Base-by-base conservation (phyloP, 768 basidiomycete genomes). In the Mycena rebaudengoi region DNA sequence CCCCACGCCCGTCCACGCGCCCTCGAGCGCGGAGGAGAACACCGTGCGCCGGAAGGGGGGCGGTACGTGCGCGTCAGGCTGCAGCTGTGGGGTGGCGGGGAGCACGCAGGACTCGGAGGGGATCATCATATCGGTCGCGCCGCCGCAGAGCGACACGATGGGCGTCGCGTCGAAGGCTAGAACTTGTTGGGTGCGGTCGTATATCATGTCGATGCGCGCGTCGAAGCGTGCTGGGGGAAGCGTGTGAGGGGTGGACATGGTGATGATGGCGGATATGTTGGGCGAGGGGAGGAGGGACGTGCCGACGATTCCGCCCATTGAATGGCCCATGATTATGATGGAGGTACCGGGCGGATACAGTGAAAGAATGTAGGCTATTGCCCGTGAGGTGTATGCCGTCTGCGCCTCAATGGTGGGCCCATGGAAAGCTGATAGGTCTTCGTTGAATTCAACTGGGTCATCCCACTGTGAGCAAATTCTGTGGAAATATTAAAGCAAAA, bases 241-340 rank as follows among this genome's bases (percentile, higher is more conserved):
- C 2, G 83, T 84, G 70, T 98, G 94, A 0, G 98, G 98, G 0
- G 97, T 94, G 0, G 95, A 95, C 92, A 99, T 93, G n/a, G 98
- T 98, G 71, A 99, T 86, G 61, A 99, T 84, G 0, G 89, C 86
- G 10, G 91, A 87, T 39, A 97, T 87, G 55, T 87, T 75, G 8
- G 74, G 67, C 7, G 88, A 86, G 2, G 91, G 87, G 11, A 96
- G 85, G 14, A 96, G 82, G 6, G 92, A 88, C 0, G 89, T 88
- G 10, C 94, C 95, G 5, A 97, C 95, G 46, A 97, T 80, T 11
- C 98, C 98, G 23, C 98, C 98, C 98, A 99, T 99, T 12, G 96
- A 98, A 74, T 99, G 97, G 2, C 92, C 98, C 74, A 99, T 80
- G 60, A 99, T 72, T 46, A 91, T 85, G 56, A 99, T 86, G 33